Conservation (phyloP, 495 filamentous ascomycete species). For the Parmelia sp. region DNA sequence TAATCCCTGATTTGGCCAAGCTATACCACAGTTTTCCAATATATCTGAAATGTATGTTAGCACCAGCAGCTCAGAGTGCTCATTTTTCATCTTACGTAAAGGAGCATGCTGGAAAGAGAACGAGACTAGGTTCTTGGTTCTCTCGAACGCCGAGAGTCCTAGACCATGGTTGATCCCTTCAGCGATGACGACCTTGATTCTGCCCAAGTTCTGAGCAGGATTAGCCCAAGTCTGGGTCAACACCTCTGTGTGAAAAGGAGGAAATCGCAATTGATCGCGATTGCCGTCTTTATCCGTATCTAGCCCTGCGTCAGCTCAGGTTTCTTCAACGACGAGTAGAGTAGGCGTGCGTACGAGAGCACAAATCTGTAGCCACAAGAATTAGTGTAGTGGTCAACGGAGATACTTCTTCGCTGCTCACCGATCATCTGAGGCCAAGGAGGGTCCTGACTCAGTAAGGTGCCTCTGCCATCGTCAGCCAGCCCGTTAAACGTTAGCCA, state of each 20-base stretch:
- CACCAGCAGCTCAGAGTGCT: conserved; percentile 12
- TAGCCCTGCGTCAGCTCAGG: conserved; percentile 28
- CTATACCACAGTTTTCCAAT: conserved; percentile 69
- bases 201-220: conserved; percentile 61
- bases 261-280: conserved; percentile 61
- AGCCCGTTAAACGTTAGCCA: not conserved
- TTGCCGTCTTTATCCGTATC: conserved; percentile 57
- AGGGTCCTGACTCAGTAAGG: conserved; percentile 48
- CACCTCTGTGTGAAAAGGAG: conserved; percentile 64
- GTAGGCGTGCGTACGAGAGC: conserved; percentile 16
- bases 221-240: conserved; percentile 67
- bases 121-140: conserved; percentile 64
- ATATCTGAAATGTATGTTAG: conserved; percentile 46
- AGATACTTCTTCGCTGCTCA: conserved; percentile 24
- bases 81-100: conserved; percentile 47
- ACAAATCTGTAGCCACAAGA: conserved; percentile 13
- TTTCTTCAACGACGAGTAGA: not conserved
- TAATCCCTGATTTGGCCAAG: conserved; percentile 75
- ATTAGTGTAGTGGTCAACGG: not conserved
- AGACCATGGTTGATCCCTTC: conserved; percentile 57
- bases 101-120: conserved; percentile 89
- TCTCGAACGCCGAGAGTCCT: conserved; percentile 53
- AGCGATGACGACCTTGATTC: conserved; percentile 71
- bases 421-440: conserved; percentile 58
- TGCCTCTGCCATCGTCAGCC: conserved; percentile 39